phyloP scores from a whole-genome alignment of 352 stramenopile genomes.

The Phytophthora podocarpi region DNA sequence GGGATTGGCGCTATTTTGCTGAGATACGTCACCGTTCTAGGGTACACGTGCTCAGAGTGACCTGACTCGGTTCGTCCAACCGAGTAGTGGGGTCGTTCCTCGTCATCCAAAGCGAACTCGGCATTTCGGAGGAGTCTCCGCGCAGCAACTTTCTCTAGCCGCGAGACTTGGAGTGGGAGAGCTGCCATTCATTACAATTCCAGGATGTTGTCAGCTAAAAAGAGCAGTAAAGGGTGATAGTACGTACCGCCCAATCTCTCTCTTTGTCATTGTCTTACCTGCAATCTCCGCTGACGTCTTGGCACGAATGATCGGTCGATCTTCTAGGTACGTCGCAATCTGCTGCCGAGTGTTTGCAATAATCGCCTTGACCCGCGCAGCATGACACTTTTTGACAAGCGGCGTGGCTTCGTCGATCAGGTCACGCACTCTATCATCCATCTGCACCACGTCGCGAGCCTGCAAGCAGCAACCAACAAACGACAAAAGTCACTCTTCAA shows the following conservation, averaged over 20 bases:
- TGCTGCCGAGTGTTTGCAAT: constrained; percentile 49
- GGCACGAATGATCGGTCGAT: constrained; percentile 35
- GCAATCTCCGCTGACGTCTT: constrained; percentile 19
- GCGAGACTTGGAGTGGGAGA: constrained; percentile 38
- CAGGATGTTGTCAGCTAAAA: not conserved
- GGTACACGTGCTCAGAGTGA: constrained; percentile 36
- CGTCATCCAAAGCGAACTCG: constrained; percentile 20
- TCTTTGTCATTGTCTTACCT: not conserved
- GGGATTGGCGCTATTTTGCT: constrained; percentile 48
- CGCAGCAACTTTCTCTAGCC: constrained; percentile 52
- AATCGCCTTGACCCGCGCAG: constrained; percentile 31
- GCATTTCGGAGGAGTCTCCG: constrained; percentile 47
- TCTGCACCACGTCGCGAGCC: constrained; percentile 1
- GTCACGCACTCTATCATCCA: constrained; percentile 38
- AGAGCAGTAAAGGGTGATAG: too few relatives aligned
- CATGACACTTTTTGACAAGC: constrained; percentile 43
- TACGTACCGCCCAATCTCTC: not conserved
- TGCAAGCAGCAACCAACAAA: not conserved
- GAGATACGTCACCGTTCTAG: constrained; percentile 49
- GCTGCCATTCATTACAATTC: constrained; percentile 7
- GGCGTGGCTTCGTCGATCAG: constrained; percentile 50
- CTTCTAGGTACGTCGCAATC: constrained; percentile 43
- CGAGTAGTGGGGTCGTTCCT: constrained; percentile 40
- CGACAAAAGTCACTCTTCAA: not conserved
- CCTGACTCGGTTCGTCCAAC: constrained; percentile 52